Base-by-base conservation (phyloP, 352 stramenopile genomes). In the Phytophthora sojae region DNA sequence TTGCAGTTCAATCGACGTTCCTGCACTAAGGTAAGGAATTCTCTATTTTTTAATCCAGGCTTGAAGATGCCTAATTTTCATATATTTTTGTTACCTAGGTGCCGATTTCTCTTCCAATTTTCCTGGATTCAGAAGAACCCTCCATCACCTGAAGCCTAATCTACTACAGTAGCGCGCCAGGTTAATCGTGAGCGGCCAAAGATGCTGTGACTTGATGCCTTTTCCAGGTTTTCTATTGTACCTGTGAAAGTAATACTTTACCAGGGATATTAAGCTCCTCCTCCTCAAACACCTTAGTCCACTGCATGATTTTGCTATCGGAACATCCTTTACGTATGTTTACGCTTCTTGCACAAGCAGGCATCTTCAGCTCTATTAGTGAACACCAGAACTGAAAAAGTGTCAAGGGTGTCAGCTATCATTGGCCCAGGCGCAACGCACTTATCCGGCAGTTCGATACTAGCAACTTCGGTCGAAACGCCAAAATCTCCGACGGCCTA, bases 61-160 rank as follows among this genome's bases (percentile, higher is more conserved):
- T 12, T 37, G 9, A 42, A 42, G 35, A 42, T 17, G 39, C 14
- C 17, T 49, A 21, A 49, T 9, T n/a, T 6, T 19, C 26, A 3
- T 30, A 17, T 7, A 14, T 61, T 26, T 19, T 67, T 25, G n/a
- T 6, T 2, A 15, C 58, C 5, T 17, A 69, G 62, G 55, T 49
- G 63, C 29, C n/a, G 63, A 70, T 21, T 70, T 70, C 23, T 37
- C 29, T 64, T 70, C 21, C 54, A 8, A 6, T 60, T 69, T 44
- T 12, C 30, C 5, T 70, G 45, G 63, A 49, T 70, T 19, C 42
- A 69, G 3, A 30, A 30, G 3, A 30, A 4, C 25, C 25, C 25
- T 29, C 25, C 25, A 29, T 4, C 26, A 5, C 26, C 26, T 30
- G 6, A 9, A 4, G 8, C 12, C 35, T 44, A 15, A 44, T 9